Base-by-base conservation (phyloP, 768 basidiomycete species). In the Plicaturopsis crispa region DNA sequence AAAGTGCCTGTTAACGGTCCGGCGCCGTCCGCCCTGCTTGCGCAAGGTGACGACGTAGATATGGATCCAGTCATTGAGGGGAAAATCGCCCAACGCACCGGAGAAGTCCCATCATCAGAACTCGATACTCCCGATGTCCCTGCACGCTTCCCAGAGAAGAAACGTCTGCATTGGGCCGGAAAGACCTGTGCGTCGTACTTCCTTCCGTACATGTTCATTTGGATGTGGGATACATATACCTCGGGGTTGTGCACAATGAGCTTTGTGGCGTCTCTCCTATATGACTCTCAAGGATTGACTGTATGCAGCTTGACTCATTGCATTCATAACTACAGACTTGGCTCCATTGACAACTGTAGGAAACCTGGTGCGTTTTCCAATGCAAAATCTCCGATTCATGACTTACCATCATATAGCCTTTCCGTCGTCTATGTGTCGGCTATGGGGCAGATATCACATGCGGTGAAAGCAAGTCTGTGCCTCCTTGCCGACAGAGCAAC, bases 401-500 rank as follows among this genome's bases (percentile, higher is more conserved):
- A 24, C 39, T 19, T 18, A 1, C 26, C 12, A 13, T 19, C 11
- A 38, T 33, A 5, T 43, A 93, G 84, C 96, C 96, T 2, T 99
- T 98, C 69, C 79, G 96, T 13, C 75, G 93, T 8, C 62, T 98
- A 5, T 96, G 91, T 49, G 80, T 86, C 6, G 66, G 75, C 18
- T 79, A 84, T 41, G 94, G 94, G 11, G 90, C 85, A 2, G 92
- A 94, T 46, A 96, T 98, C 49, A 94, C 92, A 3, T 92, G 89
- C 46, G 90, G 91, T 18, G 94, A 97, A 61, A 97, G 84, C 86
- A 50, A 38, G 73, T 52, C 12, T 5, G 6, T 33, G n/a, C 2
- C 17, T 18, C n/a, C n/a, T n/a, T n/a, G n/a, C n/a, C n/a, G n/a
- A n/a, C n/a, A n/a, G n/a, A n/a, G n/a, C n/a, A n/a, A n/a, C n/a